These are phyloP conservation scores for Petunia axillaris DNA, from an alignment of 257 asterid species.

Conservation along the genomic window DNA sequence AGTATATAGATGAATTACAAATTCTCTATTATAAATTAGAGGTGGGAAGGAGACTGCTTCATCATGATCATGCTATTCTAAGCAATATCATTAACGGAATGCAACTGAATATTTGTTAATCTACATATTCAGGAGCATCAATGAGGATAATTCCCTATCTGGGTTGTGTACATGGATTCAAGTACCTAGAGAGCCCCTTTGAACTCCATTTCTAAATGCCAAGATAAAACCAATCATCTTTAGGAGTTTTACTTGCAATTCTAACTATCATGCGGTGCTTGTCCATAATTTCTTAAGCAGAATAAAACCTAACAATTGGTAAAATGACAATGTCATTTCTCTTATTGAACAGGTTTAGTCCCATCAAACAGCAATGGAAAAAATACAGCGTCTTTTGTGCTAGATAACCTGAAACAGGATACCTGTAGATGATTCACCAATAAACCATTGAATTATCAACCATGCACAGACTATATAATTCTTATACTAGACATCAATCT, in stretches of 20 bases:
- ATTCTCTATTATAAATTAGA: neutral
- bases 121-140: slow-evolving; percentile 20
- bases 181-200: slow-evolving; percentile 18
- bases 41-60: neutral
- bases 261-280: neutral
- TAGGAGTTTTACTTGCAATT: slow-evolving; percentile 23
- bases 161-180: neutral
- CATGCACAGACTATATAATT: neutral
- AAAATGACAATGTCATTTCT: neutral
- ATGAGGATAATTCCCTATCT: slow-evolving; percentile 2
- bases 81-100: slow-evolving; percentile 2
- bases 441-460: neutral
- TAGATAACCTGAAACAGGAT: neutral
- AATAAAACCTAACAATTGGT: neutral
- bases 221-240: slow-evolving; percentile 2
- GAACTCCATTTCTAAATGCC: slow-evolving; percentile 1
- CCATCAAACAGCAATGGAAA: neutral
- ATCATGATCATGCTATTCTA: neutral
- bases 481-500: slow-evolving; percentile 2
- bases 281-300: slow-evolving; percentile 13
- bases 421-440: neutral
- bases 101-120: slow-evolving; percentile 21
- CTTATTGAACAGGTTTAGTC: slow-evolving; percentile 3
- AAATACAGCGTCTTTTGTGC: neutral
- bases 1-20: neutral